These are phyloP conservation scores for Penicillium soppii DNA, from an alignment of 495 filamentous ascomycete species.

Conservation along the genomic window DNA sequence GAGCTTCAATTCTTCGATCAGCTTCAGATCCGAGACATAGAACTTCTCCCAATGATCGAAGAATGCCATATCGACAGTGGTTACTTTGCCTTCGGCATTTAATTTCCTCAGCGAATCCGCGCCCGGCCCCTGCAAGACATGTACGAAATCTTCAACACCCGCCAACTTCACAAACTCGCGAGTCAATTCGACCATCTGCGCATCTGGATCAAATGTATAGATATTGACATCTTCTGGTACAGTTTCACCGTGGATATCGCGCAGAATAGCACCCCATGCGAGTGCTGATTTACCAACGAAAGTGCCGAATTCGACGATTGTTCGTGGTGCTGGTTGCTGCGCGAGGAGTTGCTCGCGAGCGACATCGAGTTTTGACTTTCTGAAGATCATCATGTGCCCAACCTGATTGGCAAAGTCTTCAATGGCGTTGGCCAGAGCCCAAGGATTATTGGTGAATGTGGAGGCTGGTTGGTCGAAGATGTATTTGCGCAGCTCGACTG, in stretches of 20 bases:
- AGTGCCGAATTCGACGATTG: slow-evolving; percentile 33
- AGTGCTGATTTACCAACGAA: slow-evolving; percentile 34
- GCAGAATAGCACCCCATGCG: slow-evolving; percentile 30
- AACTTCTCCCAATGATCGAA: slow-evolving; percentile 35
- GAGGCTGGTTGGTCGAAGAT: slow-evolving; percentile 20
- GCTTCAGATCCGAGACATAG: slow-evolving; percentile 31
- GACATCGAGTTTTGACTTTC: slow-evolving; percentile 13
- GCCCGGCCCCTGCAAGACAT: slow-evolving; percentile 30
- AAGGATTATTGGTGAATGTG: slow-evolving; percentile 22
- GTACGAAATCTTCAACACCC: slow-evolving; percentile 25
- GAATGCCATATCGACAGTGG: slow-evolving; percentile 32
- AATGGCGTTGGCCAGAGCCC: slow-evolving; percentile 21
- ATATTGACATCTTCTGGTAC: slow-evolving; percentile 17
- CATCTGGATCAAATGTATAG: slow-evolving; percentile 34
- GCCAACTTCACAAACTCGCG: slow-evolving; percentile 27
- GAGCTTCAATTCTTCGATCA: slow-evolving; percentile 27
- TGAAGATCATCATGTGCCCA: slow-evolving; percentile 30
- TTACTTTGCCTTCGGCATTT: slow-evolving; percentile 19
- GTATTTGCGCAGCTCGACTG: slow-evolving; percentile 17
- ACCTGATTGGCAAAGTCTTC: slow-evolving; percentile 18
- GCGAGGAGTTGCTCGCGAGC: slow-evolving; percentile 11
- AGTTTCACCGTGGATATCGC: slow-evolving; percentile 20
- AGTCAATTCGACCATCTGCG: slow-evolving; percentile 21
- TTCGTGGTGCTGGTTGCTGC: slow-evolving; percentile 20
- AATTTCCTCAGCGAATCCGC: slow-evolving; percentile 25